These are phyloP conservation scores for Achaetomium macrosporum DNA, from an alignment of 2,329 filamentous ascomycete species.

Conservation along the genomic window DNA sequence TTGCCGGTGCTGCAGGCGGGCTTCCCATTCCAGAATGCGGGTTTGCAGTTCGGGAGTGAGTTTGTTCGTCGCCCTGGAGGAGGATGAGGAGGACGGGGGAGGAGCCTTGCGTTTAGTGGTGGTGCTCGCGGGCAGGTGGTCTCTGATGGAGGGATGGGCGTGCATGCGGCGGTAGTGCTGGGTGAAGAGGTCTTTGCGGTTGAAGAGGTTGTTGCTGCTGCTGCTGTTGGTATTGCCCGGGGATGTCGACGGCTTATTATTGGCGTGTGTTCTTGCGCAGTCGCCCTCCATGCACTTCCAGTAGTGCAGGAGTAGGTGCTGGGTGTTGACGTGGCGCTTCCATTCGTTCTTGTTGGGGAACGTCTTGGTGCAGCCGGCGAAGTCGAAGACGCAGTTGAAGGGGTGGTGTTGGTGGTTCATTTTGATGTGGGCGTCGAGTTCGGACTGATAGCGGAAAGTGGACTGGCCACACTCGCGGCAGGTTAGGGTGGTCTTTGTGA, in stretches of 20 bases:
- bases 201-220: slow-evolving; percentile 60
- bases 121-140: slow-evolving; percentile 21
- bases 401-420: slow-evolving; percentile 51
- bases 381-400: slow-evolving; percentile 72
- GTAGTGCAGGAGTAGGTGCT: slow-evolving; percentile 69
- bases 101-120: neutral
- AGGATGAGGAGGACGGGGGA: neutral
- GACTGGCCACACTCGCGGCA: slow-evolving; percentile 35
- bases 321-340: slow-evolving; percentile 80
- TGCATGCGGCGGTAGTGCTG: slow-evolving; percentile 89
- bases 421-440: slow-evolving; percentile 46
- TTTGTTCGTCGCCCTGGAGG: too few relatives aligned
- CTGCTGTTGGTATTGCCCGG: slow-evolving; percentile 20
- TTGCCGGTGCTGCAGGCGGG: slow-evolving; percentile 51
- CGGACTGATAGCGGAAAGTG: slow-evolving; percentile 40
- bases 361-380: slow-evolving; percentile 65
- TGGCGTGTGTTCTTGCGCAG: slow-evolving; percentile 37
- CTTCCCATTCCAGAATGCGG: slow-evolving; percentile 37
- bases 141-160: slow-evolving; percentile 42
- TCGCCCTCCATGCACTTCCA: slow-evolving; percentile 68
- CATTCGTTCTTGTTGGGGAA: slow-evolving; percentile 89
- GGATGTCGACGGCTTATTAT: slow-evolving; percentile 5
- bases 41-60: too few relatives aligned
- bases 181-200: slow-evolving; percentile 86
- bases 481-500: slow-evolving; percentile 16